Conservation (phyloP, 176 grass and related monocot species). For the Metroxylon sagu region DNA sequence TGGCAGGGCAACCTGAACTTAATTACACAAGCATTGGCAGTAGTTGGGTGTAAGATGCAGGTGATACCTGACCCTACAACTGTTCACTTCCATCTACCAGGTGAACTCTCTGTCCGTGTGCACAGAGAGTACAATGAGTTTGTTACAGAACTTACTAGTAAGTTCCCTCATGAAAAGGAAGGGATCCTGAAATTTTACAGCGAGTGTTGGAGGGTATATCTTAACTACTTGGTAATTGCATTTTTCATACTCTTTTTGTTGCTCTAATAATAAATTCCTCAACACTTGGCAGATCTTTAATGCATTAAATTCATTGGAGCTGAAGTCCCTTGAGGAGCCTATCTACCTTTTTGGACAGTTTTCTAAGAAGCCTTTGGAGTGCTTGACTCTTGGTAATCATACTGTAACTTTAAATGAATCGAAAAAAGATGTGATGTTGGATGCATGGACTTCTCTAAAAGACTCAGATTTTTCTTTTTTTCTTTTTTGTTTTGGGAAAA, state of each 20-base stretch:
- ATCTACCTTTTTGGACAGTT: conserved; percentile 91
- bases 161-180: conserved; percentile 86
- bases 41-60: conserved; percentile 75
- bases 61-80: conserved; percentile 83
- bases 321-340: conserved; percentile 92
- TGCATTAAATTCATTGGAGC: conserved; percentile 79
- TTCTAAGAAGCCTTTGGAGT: conserved; percentile 85
- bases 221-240: neutral
- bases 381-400: conserved; percentile 73
- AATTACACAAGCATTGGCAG: conserved; percentile 73
- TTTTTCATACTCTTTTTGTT: neutral
- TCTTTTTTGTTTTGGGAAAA: too few species aligned
- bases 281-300: conserved; percentile 52
- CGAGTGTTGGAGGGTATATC: conserved; percentile 75
- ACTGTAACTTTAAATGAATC: neutral
- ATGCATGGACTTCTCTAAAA: too few species aligned
- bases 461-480: too few species aligned
- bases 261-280: too few species aligned
- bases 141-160: conserved; percentile 44
- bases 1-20: conserved; percentile 83
- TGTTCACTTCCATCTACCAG: conserved; percentile 81
- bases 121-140: conserved; percentile 72
- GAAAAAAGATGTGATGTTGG: too few species aligned
- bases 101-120: conserved; percentile 61
- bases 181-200: conserved; percentile 75